phyloP scores from a whole-genome alignment of 2,329 filamentous ascomycete species.

The Orbilia oligospora region DNA sequence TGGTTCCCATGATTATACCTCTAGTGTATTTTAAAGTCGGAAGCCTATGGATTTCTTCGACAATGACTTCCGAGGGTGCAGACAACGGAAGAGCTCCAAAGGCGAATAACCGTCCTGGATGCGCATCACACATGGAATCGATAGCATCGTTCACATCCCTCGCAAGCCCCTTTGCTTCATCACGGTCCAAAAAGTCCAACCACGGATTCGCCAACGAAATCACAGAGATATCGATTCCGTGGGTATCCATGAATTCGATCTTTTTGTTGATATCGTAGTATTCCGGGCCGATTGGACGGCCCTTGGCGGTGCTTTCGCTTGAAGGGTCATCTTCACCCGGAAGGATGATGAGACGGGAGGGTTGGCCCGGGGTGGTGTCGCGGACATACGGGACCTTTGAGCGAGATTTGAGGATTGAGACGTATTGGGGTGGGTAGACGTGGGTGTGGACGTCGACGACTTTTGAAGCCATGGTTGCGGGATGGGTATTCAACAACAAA shows the following conservation, averaged over 20 bases:
- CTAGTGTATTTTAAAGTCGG: conserved; percentile 77
- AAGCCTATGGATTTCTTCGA: conserved; percentile 77
- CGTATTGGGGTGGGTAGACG: conserved; percentile 78
- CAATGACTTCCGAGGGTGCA: conserved; percentile 75
- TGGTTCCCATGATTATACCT: conserved; percentile 90
- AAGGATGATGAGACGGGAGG: conserved; percentile 76
- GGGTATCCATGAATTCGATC: conserved; percentile 87
- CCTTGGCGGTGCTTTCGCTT: conserved; percentile 72
- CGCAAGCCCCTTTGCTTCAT: conserved; percentile 76
- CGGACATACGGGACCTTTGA: conserved; percentile 79
- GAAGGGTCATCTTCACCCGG: conserved; percentile 72
- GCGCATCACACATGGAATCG: conserved; percentile 77
- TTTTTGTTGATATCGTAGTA: conserved; percentile 87
- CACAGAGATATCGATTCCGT: conserved; percentile 85
- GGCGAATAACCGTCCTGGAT: conserved; percentile 80
- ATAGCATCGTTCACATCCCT: conserved; percentile 82
- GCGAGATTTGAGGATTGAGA: conserved; percentile 74
- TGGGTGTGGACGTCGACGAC: conserved; percentile 79
- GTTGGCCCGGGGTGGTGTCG: conserved; percentile 69
- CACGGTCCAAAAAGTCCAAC: conserved; percentile 82
- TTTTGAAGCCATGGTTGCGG: conserved; percentile 59
- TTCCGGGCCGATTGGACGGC: conserved; percentile 84
- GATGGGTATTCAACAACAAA: not conserved
- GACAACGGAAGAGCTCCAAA: conserved; percentile 87
- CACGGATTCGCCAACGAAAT: conserved; percentile 93